Conservation (phyloP, 1,284 basidiomycete species). For the Jaminaea rosea region DNA sequence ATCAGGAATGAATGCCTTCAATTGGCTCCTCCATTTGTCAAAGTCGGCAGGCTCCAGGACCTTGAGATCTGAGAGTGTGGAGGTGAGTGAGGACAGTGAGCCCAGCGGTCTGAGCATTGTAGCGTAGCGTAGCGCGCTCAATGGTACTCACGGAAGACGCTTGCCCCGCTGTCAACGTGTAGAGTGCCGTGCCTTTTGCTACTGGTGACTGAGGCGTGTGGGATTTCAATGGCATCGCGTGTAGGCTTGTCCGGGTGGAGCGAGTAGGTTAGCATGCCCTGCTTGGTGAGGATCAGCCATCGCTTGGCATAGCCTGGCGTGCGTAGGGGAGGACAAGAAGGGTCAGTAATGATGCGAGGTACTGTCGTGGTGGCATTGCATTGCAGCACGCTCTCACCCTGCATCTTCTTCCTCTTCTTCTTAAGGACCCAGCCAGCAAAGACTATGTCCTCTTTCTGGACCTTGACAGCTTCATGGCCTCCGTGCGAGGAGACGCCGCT, state of each 20-base stretch:
- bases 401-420: slow-evolving; percentile 47
- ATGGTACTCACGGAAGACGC: slow-evolving; percentile 26
- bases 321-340: background rate
- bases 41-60: slow-evolving; percentile 39
- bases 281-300: slow-evolving; percentile 36
- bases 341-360: background rate
- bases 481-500: slow-evolving; percentile 14
- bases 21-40: slow-evolving; percentile 32
- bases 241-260: slow-evolving; percentile 32
- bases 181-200: slow-evolving; percentile 40
- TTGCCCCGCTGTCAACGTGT: slow-evolving; percentile 42
- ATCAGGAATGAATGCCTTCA: slow-evolving; percentile 39
- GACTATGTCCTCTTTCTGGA: slow-evolving; percentile 28
- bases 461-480: slow-evolving; percentile 9
- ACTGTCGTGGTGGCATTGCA: background rate
- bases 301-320: slow-evolving; percentile 42
- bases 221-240: slow-evolving; percentile 42
- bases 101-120: background rate
- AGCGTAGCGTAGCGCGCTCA: background rate
- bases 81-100: background rate
- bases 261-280: slow-evolving; percentile 41
- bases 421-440: slow-evolving; percentile 45
- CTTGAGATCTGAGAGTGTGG: slow-evolving; percentile 27
- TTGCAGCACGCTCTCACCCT: slow-evolving; percentile 8
- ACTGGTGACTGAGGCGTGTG: slow-evolving; percentile 41